Conservation (phyloP, 2,329 filamentous ascomycete genomes). For the Calonectria henricotiae region DNA sequence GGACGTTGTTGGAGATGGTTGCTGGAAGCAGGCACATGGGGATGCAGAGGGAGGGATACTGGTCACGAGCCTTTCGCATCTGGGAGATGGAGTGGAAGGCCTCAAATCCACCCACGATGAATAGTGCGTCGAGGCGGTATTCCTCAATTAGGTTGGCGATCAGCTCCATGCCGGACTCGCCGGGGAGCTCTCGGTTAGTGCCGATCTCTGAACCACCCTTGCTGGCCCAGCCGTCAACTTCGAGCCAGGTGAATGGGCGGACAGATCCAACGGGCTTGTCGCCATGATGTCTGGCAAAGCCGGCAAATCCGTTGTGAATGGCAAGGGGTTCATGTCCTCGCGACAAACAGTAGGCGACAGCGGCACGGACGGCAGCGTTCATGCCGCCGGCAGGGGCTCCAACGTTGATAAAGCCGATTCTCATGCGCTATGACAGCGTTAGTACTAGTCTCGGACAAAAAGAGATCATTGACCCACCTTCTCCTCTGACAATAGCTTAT, state of each 20-base stretch:
- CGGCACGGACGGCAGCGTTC: constrained; percentile 95
- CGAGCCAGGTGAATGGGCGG: constrained; percentile 90
- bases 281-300: constrained; percentile 90
- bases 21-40: constrained; percentile 93
- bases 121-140: constrained; percentile 92
- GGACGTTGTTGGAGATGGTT: constrained; percentile 99
- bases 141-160: constrained; percentile 88
- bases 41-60: constrained; percentile 91
- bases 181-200: constrained; percentile 93
- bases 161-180: constrained; percentile 85
- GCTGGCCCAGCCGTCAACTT: constrained; percentile 95
- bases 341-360: constrained; percentile 92
- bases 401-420: constrained; percentile 95
- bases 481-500: constrained; percentile 77
- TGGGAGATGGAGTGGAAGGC: constrained; percentile 94
- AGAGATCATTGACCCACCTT: constrained; percentile 70
- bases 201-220: constrained; percentile 98
- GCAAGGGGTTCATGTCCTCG: constrained; percentile 94
- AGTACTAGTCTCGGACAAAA: constrained; percentile 44
- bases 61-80: constrained; percentile 83
- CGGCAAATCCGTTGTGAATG: constrained; percentile 97
- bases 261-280: constrained; percentile 89
- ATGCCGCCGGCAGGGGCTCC: constrained; percentile 97
- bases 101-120: constrained; percentile 95
- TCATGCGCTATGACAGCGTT: constrained; percentile 78